Percentiles rank a stretch among this genome's conserved stretches.
Evolutionary conservation across 148 eudicot genomes (phyloP).

Genomic region (Oxyria digyna): DNA sequence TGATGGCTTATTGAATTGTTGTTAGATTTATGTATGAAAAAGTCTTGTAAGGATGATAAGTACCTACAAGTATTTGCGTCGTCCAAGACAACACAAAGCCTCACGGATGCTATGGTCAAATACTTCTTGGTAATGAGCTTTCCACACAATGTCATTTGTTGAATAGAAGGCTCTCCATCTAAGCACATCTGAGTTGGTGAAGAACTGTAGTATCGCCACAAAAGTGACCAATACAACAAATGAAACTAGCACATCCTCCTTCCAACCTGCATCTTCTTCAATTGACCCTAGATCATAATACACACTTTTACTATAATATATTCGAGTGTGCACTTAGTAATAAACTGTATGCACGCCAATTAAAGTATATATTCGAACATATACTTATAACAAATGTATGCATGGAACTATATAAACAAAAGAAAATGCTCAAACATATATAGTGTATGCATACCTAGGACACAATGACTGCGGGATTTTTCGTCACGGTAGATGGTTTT

Average conservation of each 20-base stretch:
- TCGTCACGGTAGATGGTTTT: conserved; percentile 14
- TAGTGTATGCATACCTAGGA: conserved; percentile 38
- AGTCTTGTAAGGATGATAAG: too few species aligned
- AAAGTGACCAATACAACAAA: conserved; percentile 34
- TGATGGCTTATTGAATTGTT: neutral
- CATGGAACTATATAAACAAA: neutral
- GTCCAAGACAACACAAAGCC: conserved; percentile 84
- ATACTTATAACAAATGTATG: too few species aligned
- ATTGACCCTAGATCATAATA: conserved; percentile 27
- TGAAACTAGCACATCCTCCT: conserved; percentile 27
- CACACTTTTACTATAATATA: too few species aligned
- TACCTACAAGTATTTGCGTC: conserved; percentile 62
- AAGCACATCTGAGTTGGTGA: conserved; percentile 53
- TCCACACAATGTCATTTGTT: conserved; percentile 61
- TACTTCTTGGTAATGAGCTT: conserved; percentile 70
- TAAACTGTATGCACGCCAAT: too few species aligned
- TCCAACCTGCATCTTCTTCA: conserved; percentile 28
- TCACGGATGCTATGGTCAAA: conserved; percentile 81
- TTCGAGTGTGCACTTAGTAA: too few species aligned
- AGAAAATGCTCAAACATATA: neutral
- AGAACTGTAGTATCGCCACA: conserved; percentile 49
- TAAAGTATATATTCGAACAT: too few species aligned
- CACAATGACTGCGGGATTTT: conserved; percentile 20
- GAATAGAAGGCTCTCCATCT: conserved; percentile 76
- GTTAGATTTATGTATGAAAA: neutral